These are phyloP conservation scores for Pezicula radicicola DNA, from an alignment of 2,329 filamentous ascomycete species.

Conservation along the genomic window DNA sequence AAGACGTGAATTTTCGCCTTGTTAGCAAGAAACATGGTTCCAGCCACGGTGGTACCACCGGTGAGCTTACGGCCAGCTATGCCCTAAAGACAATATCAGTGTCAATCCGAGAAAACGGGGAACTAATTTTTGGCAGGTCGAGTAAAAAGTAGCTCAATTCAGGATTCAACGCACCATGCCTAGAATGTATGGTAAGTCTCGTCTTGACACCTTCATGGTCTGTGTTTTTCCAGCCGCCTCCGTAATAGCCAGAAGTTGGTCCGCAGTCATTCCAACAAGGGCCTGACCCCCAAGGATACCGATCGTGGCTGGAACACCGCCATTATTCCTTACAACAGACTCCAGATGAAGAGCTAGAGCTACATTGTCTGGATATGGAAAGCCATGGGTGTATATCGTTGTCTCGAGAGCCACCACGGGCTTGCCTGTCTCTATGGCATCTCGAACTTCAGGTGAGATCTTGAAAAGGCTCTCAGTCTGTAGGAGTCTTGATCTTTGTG, in stretches of 20 bases:
- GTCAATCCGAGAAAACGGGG: not conserved
- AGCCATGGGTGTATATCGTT: slow-evolving; percentile 96
- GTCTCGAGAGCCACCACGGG: slow-evolving; percentile 93
- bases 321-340: slow-evolving; percentile 74
- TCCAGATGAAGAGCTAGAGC: slow-evolving; percentile 76
- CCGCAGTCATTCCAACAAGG: slow-evolving; percentile 69
- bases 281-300: slow-evolving; percentile 83
- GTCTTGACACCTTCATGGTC: slow-evolving; percentile 79
- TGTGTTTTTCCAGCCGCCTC: slow-evolving; percentile 60
- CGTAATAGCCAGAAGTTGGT: slow-evolving; percentile 71
- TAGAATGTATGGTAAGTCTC: slow-evolving; percentile 80
- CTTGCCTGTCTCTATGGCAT: slow-evolving; percentile 69
- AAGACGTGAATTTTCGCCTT: slow-evolving; percentile 89
- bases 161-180: slow-evolving; percentile 60
- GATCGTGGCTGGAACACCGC: slow-evolving; percentile 86
- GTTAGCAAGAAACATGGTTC: slow-evolving; percentile 86
- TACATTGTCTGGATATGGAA: slow-evolving; percentile 68
- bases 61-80: slow-evolving; percentile 66
- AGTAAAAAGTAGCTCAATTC: not conserved
- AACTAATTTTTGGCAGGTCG: not conserved
- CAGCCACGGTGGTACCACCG: slow-evolving; percentile 90
- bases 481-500: not conserved
- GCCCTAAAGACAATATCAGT: slow-evolving; percentile 41
- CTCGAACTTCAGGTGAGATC: slow-evolving; percentile 59
- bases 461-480: slow-evolving; percentile 6